Evolutionary conservation across 257 asterid genomes (phyloP).

Genomic region (Nicotiana sylvestris): DNA sequence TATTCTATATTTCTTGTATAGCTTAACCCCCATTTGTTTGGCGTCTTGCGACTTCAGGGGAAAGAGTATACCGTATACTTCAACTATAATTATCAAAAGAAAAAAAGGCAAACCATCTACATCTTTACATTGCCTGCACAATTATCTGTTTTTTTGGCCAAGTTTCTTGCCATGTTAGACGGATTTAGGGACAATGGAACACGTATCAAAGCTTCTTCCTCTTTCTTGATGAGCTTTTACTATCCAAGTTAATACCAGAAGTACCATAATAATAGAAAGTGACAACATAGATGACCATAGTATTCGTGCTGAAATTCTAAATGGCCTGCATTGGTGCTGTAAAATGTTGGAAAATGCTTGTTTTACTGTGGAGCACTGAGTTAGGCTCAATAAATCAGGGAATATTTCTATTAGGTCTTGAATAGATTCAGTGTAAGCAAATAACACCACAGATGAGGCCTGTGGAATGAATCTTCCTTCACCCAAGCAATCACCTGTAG

Average conservation of each 20-base stretch:
- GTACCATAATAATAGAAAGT: conserved; percentile 39
- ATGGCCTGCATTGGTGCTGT: conserved; percentile 41
- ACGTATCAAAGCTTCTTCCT: conserved; percentile 26
- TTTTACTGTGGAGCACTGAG: conserved; percentile 32
- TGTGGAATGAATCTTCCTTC: conserved; percentile 44
- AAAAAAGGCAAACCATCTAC: not conserved
- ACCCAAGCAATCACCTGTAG: conserved; percentile 23
- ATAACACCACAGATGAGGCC: conserved; percentile 23
- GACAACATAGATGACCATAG: conserved; percentile 43
- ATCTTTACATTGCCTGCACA: not conserved
- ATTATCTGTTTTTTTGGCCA: not conserved
- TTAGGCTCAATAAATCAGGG: conserved; percentile 43
- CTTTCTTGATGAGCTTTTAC: conserved; percentile 36
- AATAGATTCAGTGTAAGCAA: conserved; percentile 41
- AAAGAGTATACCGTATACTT: not conserved
- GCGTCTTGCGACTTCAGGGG: conserved; percentile 14
- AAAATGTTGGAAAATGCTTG: conserved; percentile 37
- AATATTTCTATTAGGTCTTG: conserved; percentile 35
- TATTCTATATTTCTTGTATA: not conserved
- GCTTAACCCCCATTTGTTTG: not conserved
- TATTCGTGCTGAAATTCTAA: conserved; percentile 19
- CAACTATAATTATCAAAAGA: not conserved
- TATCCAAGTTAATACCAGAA: conserved; percentile 35
- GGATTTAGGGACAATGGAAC: conserved; percentile 25
- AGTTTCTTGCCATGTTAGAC: not conserved